Conservation (phyloP, 2,329 filamentous ascomycete genomes). For the Triangularia setosa region DNA sequence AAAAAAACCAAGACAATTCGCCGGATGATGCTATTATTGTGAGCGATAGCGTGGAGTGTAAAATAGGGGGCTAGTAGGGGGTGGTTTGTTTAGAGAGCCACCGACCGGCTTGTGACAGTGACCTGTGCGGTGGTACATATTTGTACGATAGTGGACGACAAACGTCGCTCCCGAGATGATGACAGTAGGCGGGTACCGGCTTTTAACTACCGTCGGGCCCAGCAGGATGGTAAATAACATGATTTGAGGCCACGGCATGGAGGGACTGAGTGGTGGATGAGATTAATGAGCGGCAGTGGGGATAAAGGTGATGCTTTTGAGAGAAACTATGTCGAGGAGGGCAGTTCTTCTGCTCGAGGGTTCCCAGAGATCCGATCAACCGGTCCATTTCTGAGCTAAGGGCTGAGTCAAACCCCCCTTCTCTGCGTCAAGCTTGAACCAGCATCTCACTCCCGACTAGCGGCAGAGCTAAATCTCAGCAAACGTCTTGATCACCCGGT, state of each 20-base stretch:
- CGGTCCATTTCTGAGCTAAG: background rate
- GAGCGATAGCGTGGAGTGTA: background rate
- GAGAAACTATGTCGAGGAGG: background rate
- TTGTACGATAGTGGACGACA: too few species aligned
- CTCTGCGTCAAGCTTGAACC: background rate
- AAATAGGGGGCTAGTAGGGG: background rate
- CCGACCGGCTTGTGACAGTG: background rate
- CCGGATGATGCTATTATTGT: background rate
- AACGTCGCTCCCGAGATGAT: background rate
- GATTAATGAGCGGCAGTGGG: background rate
- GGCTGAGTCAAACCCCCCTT: background rate
- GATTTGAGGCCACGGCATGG: background rate
- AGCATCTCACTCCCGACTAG: background rate
- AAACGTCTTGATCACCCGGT: constrained; percentile 33
- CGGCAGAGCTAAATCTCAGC: constrained; percentile 22
- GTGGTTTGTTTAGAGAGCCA: background rate
- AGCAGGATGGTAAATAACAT: background rate
- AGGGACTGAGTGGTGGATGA: background rate
- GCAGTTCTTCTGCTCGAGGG: background rate
- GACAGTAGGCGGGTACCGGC: background rate
- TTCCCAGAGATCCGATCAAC: background rate
- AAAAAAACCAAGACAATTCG: background rate
- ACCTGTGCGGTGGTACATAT: background rate
- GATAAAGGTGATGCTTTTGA: background rate
- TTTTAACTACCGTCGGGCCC: background rate